These are phyloP conservation scores for Russula virescens DNA, from an alignment of 768 basidiomycete species.

Conservation along the genomic window DNA sequence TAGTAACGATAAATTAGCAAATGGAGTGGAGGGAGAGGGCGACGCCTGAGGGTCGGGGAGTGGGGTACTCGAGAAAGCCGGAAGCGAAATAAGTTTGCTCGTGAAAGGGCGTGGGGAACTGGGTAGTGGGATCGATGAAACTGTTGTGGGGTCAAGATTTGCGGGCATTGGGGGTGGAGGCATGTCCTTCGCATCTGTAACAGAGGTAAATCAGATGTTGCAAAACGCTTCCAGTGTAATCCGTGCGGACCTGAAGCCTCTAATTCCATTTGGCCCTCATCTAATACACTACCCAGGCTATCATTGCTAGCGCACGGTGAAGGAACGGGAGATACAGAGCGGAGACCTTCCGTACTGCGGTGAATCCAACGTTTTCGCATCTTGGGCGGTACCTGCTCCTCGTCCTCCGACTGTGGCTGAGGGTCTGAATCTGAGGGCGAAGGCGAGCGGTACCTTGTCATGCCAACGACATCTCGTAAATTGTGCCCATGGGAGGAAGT, in stretches of 20 bases:
- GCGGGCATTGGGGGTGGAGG: slow-evolving; percentile 49
- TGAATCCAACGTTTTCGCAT: slow-evolving; percentile 27
- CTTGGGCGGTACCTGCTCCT: slow-evolving; percentile 23
- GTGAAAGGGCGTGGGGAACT: slow-evolving; percentile 17
- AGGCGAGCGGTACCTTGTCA: slow-evolving; percentile 18
- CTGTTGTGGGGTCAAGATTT: slow-evolving; percentile 37
- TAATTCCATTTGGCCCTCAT: slow-evolving; percentile 23
- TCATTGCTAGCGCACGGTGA: slow-evolving; percentile 23
- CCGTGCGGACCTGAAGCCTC: slow-evolving; percentile 24
- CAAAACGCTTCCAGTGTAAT: background rate
- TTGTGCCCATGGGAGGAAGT: background rate
- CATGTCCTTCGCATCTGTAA: slow-evolving; percentile 38
- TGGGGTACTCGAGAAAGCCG: background rate
- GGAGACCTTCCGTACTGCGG: slow-evolving; percentile 22
- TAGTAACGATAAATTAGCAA: slow-evolving; percentile 48
- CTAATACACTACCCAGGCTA: slow-evolving; percentile 23
- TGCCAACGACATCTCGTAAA: slow-evolving; percentile 4
- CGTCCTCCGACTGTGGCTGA: slow-evolving; percentile 12
- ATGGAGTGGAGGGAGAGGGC: slow-evolving; percentile 33
- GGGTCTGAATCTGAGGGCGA: slow-evolving; percentile 21
- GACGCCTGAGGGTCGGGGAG: slow-evolving; percentile 10
- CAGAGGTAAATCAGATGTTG: background rate
- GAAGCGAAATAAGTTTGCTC: slow-evolving; percentile 9
- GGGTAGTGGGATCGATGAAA: slow-evolving; percentile 27
- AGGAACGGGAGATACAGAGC: slow-evolving; percentile 15